Evolutionary conservation across 768 basidiomycete genomes (phyloP).

Genomic region (Hemileccinum impolitum): DNA sequence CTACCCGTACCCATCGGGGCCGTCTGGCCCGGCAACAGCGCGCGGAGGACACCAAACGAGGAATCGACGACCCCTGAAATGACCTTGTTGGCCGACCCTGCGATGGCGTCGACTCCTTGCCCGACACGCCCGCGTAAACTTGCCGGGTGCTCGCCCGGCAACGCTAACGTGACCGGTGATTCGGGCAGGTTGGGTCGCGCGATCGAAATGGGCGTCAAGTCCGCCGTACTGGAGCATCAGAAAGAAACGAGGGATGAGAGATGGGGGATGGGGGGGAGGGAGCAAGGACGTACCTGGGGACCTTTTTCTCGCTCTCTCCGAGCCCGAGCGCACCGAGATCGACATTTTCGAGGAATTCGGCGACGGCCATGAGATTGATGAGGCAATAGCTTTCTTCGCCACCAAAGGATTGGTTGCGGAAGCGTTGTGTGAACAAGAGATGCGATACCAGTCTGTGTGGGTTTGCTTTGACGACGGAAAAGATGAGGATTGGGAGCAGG

Average conservation of each 20-base stretch:
- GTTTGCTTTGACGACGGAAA: conserved; percentile 89
- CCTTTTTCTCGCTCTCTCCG: conserved; percentile 52
- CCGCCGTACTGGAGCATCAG: conserved; percentile 53
- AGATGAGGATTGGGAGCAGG: conserved; percentile 90
- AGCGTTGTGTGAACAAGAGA: conserved; percentile 38
- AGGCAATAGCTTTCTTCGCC: conserved; percentile 90
- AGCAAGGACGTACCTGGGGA: conserved; percentile 47
- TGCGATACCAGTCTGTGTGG: conserved; percentile 70
- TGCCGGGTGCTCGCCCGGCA: conserved; percentile 46
- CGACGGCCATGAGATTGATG: conserved; percentile 92
- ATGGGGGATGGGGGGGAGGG: background rate
- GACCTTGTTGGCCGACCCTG: conserved; percentile 77
- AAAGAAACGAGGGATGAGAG: background rate
- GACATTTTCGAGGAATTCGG: conserved; percentile 93
- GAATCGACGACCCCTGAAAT: conserved; percentile 86
- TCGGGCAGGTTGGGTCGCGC: conserved; percentile 47
- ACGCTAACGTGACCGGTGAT: conserved; percentile 34
- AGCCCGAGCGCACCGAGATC: conserved; percentile 73
- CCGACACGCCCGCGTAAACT: conserved; percentile 72
- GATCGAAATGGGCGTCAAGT: conserved; percentile 79
- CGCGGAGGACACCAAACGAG: conserved; percentile 82
- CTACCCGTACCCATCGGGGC: background rate
- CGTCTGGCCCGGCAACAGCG: conserved; percentile 56
- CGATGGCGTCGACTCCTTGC: conserved; percentile 75
- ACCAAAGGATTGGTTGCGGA: conserved; percentile 29